Conservation (phyloP, 257 asterid species). For the Dorcoceras hygrometricum region DNA sequence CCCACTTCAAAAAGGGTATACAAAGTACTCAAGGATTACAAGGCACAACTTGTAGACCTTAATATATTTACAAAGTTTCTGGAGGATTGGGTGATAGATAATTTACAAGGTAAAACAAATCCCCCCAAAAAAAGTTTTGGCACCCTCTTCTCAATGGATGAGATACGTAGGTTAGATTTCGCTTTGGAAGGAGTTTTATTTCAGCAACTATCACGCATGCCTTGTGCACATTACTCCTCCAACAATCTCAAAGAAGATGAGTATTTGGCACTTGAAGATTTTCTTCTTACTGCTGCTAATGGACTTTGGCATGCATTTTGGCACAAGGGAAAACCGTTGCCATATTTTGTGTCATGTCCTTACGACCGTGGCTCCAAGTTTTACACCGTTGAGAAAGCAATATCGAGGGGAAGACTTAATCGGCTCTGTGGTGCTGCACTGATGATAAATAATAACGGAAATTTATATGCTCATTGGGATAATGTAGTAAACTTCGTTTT, state of each 20-base stretch:
- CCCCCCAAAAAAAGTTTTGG: constrained; percentile 30
- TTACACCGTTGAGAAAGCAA: constrained; percentile 67
- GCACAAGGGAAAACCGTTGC: constrained; percentile 64
- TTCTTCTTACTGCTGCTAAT: constrained; percentile 63
- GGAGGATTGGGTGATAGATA: constrained; percentile 63
- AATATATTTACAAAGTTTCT: constrained; percentile 43
- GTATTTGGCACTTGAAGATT: constrained; percentile 71
- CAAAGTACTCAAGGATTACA: constrained; percentile 61
- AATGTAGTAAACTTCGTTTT: constrained; percentile 55
- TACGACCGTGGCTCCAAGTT: constrained; percentile 67
- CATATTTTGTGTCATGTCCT: constrained; percentile 60
- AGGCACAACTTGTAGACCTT: constrained; percentile 50
- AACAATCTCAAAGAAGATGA: constrained; percentile 57
- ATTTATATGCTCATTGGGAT: constrained; percentile 49
- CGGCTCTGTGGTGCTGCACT: constrained; percentile 66
- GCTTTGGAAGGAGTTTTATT: constrained; percentile 73
- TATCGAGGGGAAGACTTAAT: constrained; percentile 55
- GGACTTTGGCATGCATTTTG: constrained; percentile 81
- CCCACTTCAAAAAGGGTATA: constrained; percentile 62
- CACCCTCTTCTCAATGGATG: constrained; percentile 59
- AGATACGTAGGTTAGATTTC: constrained; percentile 57
- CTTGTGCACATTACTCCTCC: constrained; percentile 50
- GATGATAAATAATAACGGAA: constrained; percentile 44
- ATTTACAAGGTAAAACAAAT: constrained; percentile 28
- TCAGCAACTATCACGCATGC: constrained; percentile 92